phyloP scores from a whole-genome alignment of 495 filamentous ascomycete species.

The Daldinia caldariorum region DNA sequence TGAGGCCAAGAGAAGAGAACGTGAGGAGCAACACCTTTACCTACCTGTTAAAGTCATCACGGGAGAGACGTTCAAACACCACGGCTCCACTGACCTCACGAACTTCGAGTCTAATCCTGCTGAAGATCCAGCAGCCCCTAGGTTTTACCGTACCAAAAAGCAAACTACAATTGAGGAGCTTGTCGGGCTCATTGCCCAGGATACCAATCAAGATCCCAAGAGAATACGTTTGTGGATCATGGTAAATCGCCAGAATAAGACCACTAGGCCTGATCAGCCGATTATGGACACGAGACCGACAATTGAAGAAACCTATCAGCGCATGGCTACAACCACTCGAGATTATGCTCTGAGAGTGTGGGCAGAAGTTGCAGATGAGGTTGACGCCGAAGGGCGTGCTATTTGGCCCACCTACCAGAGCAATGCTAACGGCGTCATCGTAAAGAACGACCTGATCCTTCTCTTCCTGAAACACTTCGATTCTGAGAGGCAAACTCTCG shows the following conservation, averaged over 20 bases:
- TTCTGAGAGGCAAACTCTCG: constrained; percentile 73
- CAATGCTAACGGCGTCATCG: constrained; percentile 58
- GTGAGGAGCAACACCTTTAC: constrained; percentile 93
- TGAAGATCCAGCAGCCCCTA: constrained; percentile 67
- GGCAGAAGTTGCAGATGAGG: constrained; percentile 77
- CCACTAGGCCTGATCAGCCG: constrained; percentile 86
- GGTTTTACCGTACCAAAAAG: constrained; percentile 74
- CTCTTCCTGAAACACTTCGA: constrained; percentile 96
- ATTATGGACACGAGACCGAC: constrained; percentile 80
- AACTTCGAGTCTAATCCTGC: constrained; percentile 67
- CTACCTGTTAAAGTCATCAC: constrained; percentile 82
- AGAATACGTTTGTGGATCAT: constrained; percentile 89
- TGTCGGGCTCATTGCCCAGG: constrained; percentile 70
- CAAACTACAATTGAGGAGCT: constrained; percentile 79
- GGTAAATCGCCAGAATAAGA: constrained; percentile 99
- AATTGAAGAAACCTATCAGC: constrained; percentile 77
- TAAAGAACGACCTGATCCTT: constrained; percentile 69
- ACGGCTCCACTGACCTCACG: constrained; percentile 87
- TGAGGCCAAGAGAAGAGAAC: constrained; percentile 81
- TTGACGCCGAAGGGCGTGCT: constrained; percentile 69
- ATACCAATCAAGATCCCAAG: constrained; percentile 69
- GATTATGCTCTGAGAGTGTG: constrained; percentile 82
- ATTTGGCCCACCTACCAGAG: constrained; percentile 70
- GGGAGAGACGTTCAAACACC: constrained; percentile 77
- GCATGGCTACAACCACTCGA: constrained; percentile 68